A percentile compares a stretch with the other conserved stretches of the same genome.
Evolutionary conservation across 352 stramenopile genomes (phyloP).

Genomic region (Pythium pyrilobum): DNA sequence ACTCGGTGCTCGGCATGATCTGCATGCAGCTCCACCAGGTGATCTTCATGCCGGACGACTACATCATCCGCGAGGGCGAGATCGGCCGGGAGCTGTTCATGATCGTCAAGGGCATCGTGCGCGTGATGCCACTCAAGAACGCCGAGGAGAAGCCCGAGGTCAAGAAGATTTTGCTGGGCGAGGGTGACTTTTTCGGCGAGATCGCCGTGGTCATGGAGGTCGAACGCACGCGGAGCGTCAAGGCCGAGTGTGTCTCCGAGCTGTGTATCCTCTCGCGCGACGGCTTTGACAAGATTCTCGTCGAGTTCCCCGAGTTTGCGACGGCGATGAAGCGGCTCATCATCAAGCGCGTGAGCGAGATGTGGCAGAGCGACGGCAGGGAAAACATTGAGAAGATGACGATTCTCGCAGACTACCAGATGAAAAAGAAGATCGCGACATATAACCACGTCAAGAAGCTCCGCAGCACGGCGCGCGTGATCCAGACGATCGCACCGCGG

Average conservation of each 20-base stretch:
- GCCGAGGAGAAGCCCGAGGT: slow-evolving; percentile 15
- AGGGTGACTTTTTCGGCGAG: slow-evolving; percentile 64
- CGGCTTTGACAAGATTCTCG: slow-evolving; percentile 64
- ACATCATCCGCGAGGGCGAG: slow-evolving; percentile 57
- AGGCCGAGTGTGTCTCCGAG: slow-evolving; percentile 60
- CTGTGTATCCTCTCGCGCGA: slow-evolving; percentile 56
- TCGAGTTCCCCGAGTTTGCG: slow-evolving; percentile 66
- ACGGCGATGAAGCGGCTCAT: slow-evolving; percentile 66
- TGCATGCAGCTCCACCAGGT: slow-evolving; percentile 63
- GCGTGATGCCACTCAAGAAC: slow-evolving; percentile 40
- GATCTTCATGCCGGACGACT: slow-evolving; percentile 64
- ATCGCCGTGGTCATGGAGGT: slow-evolving; percentile 68
- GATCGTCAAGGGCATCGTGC: slow-evolving; percentile 66
- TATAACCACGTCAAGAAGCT: slow-evolving; percentile 21
- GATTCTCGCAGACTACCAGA: slow-evolving; percentile 46
- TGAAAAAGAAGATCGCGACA: slow-evolving; percentile 44
- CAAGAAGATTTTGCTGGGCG: slow-evolving; percentile 48
- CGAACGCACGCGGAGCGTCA: slow-evolving; percentile 52
- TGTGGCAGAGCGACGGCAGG: slow-evolving; percentile 33
- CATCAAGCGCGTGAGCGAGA: slow-evolving; percentile 58
- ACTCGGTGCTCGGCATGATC: slow-evolving; percentile 59
- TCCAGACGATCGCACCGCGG: slow-evolving; percentile 15
- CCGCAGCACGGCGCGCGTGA: slow-evolving; percentile 9
- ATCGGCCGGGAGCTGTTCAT: slow-evolving; percentile 69
- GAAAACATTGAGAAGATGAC: slow-evolving; percentile 68